Base-by-base conservation (phyloP, 2,329 filamentous ascomycete genomes). In the Balansia obtecta region DNA sequence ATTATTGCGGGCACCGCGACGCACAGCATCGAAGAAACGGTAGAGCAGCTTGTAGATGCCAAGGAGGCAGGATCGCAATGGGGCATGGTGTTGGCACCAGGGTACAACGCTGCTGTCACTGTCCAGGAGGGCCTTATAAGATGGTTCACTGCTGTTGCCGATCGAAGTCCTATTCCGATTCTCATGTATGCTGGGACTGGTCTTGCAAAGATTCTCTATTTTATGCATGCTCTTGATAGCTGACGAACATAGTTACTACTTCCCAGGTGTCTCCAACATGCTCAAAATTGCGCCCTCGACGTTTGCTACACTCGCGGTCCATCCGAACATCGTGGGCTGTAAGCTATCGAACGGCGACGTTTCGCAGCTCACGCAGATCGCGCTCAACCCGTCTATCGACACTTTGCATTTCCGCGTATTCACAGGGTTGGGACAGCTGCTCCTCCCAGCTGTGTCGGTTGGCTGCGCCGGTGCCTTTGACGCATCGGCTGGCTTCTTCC, bases 341-440 rank as follows among this genome's bases (percentile, higher is more conserved):
- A 85, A 85, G 66, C 75, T 85, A 57, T 84, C 80, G 0, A 82
- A 85, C 61, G 80, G 79, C 47, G 79, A 83, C 60, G 72, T 84
- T 45, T 82, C 79, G n/a, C 71, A 76, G 57, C 80, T 83, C 60
- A 71, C 75, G 4, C 76, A 83, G 61, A 75, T 84, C 52, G 78
- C 77, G 4, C 70, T 74, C 4, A 76, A 74, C 57, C 80, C 80
- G 0, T 61, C 69, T 45, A 81, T 85, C 59, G 76, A 83, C 62
- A 72, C 78, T 58, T 59, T 64, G 2, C 66, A 73, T 45, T 85
- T 85, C 67, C 73, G 71, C 56, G 75, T 79, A 32, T 85, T 78
- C 67, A 82, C 79, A 3, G 81, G 82, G 0, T 71, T 84, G 1
- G 82, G 81, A 3, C 81, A 85, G 61, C 82, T 83, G 60, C 70